These are phyloP conservation scores for Pelomyxa schiedti DNA, from an alignment of 78 protist genomes.

Conservation along the genomic window DNA sequence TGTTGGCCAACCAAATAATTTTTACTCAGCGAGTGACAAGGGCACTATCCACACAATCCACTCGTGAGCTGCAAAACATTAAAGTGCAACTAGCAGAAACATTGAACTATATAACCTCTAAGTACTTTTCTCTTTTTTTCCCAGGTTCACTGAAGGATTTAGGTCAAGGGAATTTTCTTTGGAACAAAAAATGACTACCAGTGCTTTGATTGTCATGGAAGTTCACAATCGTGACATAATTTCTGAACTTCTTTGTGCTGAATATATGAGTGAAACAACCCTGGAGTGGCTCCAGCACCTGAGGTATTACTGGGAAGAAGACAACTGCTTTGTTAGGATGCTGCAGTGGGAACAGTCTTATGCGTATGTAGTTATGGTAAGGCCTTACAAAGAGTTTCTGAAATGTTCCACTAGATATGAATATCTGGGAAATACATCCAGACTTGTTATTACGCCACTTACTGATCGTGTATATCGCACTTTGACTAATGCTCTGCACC, in stretches of 20 bases:
- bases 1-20: slow-evolving; percentile 11
- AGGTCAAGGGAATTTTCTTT: too few relatives aligned
- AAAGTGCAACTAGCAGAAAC: slow-evolving; percentile 22
- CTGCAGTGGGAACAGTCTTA: slow-evolving; percentile 41
- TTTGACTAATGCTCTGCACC: slow-evolving; percentile 59
- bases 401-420: slow-evolving; percentile 58
- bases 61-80: not conserved
- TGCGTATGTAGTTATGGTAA: slow-evolving; percentile 13
- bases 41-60: not conserved
- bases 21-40: slow-evolving; percentile 46
- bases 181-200: slow-evolving; percentile 11
- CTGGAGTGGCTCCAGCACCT: slow-evolving; percentile 72
- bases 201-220: slow-evolving; percentile 64
- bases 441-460: slow-evolving; percentile 84
- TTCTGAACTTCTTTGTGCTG: not conserved
- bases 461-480: slow-evolving; percentile 76
- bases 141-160: too few relatives aligned
- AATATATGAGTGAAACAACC: slow-evolving; percentile 4
- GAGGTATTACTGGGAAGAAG: slow-evolving; percentile 56
- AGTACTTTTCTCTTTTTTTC: slow-evolving; percentile 12
- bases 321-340: slow-evolving; percentile 16
- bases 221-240: slow-evolving; percentile 68
- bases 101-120: slow-evolving; percentile 16
- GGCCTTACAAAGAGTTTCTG: not conserved
- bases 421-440: slow-evolving; percentile 69